Evolutionary conservation across 495 filamentous ascomycete genomes (phyloP), one percentile per base, ranked within the genome.

Genomic region (Penicillium nucicola): DNA sequence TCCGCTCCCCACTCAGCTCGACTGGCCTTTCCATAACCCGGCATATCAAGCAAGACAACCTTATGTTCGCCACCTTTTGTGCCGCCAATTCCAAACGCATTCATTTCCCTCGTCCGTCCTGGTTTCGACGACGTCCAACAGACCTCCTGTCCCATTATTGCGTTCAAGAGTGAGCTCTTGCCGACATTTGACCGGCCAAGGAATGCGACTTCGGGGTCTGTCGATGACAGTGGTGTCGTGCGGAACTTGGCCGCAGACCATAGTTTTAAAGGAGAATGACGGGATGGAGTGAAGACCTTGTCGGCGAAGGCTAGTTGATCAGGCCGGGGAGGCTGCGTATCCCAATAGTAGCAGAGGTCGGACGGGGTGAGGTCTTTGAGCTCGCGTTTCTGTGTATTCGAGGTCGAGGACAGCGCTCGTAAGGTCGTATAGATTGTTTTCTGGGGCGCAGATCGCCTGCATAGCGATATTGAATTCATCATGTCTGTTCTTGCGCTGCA

Each of bases 151-250:
- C 80, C 78, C 51, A 92, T 79, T 6, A 97, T 72, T 1, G 87
- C 86, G 64, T 98, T 98, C 50, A 97, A 72, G 19, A 97, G 75
- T 7, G 84, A 87, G 25, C 87, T 91, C 65, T 98, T 98, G 32
- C 92, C 93, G 20, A 95, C 92, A 65, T 98, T 97, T 28, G 86
- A 91, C 36, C 90, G 83, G 38, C 93, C 93, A 1, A 89, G 69
- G 57, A 89, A 87, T 30, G 81, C 84, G n/a, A 89, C 82, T 68
- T 83, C 77, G 12, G 79, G 77, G 47, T 70, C 61, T 6, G 66
- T 41, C 5, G 66, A 67, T 3, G 61, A 60, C 2, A 66, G 44
- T 9, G 74, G 70, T 17, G 87, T 78, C n/a, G 79, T 74, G 53
- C 85, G 84, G 61, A 96, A 95, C 53, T 84, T 81, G 33, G 75